phyloP scores from a whole-genome alignment of 176 grass and related monocot genomes.

The Eleusine indica region DNA sequence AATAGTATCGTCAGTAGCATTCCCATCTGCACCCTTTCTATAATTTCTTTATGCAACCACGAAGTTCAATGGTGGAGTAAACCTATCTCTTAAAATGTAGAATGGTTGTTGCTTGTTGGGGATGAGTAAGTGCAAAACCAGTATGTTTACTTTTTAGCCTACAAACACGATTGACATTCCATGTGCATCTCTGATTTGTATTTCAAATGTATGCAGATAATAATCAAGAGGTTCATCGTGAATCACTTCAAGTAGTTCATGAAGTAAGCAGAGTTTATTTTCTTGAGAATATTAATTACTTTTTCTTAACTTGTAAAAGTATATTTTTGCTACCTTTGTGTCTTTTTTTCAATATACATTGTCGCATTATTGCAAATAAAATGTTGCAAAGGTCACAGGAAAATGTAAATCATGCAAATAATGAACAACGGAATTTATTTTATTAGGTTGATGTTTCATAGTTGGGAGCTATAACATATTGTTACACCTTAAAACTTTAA shows the following conservation, averaged over 20 bases:
- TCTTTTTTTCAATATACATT: not conserved
- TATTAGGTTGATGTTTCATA: not conserved
- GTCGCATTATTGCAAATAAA: slow-evolving; percentile 26
- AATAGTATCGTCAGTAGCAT: not conserved
- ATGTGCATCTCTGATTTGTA: slow-evolving; percentile 25
- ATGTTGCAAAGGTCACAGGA: not conserved
- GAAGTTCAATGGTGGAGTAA: not conserved
- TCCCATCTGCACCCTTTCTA: not conserved
- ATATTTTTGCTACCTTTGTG: not conserved
- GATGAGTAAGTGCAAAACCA: not conserved
- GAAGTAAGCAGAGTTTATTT: slow-evolving; percentile 47
- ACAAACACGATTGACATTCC: not conserved
- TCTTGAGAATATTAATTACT: slow-evolving; percentile 8
- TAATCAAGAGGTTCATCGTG: slow-evolving; percentile 21
- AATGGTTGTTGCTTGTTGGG: not conserved
- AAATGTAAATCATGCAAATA: slow-evolving; percentile 12
- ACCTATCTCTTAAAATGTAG: not conserved
- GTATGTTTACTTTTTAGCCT: not conserved
- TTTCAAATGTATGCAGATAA: slow-evolving; percentile 42
- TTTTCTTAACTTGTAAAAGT: slow-evolving; percentile 4
- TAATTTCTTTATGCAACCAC: not conserved
- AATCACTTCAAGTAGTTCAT: slow-evolving; percentile 5
- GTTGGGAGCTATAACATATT: not conserved
- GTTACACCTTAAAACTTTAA: not conserved
- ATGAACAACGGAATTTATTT: not conserved